Evolutionary conservation across 768 basidiomycete genomes (phyloP).

Genomic region (Suillus weaverae): DNA sequence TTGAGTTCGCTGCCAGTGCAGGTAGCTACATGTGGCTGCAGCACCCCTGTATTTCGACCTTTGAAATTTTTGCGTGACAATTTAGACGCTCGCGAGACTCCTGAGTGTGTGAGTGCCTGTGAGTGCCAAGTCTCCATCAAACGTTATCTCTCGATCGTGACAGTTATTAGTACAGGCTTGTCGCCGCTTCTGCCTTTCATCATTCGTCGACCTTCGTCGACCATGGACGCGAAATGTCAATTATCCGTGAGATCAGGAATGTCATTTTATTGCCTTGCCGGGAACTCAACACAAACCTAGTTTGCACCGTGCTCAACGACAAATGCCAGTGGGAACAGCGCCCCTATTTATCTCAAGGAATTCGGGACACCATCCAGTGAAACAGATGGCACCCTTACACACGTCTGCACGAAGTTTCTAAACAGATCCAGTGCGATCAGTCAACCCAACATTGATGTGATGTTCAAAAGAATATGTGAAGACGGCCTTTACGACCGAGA

Average conservation of each 20-base stretch:
- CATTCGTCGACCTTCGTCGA: not conserved
- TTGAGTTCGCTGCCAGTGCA: not conserved
- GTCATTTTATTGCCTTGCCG: not conserved
- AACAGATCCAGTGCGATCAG: not conserved
- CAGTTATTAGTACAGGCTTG: not conserved
- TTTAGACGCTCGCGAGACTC: not conserved
- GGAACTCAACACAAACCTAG: not conserved
- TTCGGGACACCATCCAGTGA: not conserved
- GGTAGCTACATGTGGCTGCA: not conserved
- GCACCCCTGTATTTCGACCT: not conserved
- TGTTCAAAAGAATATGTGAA: not conserved
- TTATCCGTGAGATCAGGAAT: not conserved
- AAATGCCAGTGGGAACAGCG: not conserved
- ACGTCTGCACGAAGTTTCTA: not conserved
- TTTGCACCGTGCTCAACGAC: not conserved
- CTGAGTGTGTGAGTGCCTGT: not conserved
- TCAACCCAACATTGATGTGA: not conserved
- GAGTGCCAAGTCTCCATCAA: not conserved
- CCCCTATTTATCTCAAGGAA: not conserved
- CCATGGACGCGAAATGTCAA: not conserved
- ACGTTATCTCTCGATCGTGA: not conserved
- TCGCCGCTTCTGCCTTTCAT: not conserved
- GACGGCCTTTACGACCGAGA: slow-evolving; percentile 1
- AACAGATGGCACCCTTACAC: not conserved
- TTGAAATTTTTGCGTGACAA: too few relatives aligned